Evolutionary conservation across 75 land plant species (phyloP).

Genomic region (Chamaecyparis obtusa): DNA sequence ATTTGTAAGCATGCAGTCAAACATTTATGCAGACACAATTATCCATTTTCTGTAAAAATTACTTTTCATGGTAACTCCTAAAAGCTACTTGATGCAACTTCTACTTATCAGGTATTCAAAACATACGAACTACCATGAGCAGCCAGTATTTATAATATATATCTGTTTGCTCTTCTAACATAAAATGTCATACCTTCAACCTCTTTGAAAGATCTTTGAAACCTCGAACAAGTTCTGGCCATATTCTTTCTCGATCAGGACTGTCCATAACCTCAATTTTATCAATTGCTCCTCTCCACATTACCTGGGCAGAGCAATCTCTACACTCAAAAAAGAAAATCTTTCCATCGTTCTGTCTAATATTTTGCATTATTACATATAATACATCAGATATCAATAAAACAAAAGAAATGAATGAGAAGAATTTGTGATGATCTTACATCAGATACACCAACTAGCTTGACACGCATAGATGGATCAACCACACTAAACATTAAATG

Average conservation of each 20-base stretch:
- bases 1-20: background rate
- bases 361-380: background rate
- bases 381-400: background rate
- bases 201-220: slow-evolving; percentile 85
- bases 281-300: slow-evolving; percentile 96
- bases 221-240: slow-evolving; percentile 96
- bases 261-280: slow-evolving; percentile 93
- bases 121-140: background rate
- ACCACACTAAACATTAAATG: slow-evolving; percentile 91
- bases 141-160: background rate
- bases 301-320: slow-evolving; percentile 14
- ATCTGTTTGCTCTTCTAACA: slow-evolving; percentile 27
- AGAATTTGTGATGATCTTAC: slow-evolving; percentile 41
- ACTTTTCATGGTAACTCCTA: background rate
- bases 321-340: background rate
- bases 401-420: too few species aligned
- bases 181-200: background rate
- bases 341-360: background rate
- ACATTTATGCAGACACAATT: background rate
- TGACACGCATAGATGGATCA: slow-evolving; percentile 70
- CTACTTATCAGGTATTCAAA: background rate
- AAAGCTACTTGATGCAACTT: background rate
- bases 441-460: slow-evolving; percentile 90
- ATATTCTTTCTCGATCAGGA: slow-evolving; percentile 68
- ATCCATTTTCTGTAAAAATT: too few species aligned